A percentile compares a stretch with the other conserved stretches of the same genome.
These are phyloP conservation scores for Apiotrichum sp. DNA, from an alignment of 1,284 basidiomycete genomes.

Conservation along the genomic window DNA sequence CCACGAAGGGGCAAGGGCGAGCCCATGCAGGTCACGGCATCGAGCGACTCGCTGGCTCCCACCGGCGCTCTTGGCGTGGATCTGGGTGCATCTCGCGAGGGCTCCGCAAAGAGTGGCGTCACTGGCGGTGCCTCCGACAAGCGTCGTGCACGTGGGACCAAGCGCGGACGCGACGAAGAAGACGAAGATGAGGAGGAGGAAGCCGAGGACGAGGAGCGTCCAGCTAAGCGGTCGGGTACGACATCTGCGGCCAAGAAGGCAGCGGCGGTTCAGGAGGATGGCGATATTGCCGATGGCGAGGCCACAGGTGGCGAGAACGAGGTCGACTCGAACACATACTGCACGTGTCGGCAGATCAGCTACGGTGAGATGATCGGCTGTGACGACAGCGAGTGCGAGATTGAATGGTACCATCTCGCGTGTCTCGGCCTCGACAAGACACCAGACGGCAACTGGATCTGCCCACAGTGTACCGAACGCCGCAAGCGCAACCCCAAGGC, in stretches of 20 bases:
- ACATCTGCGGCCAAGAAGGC: conserved; percentile 11
- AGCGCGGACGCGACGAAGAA: conserved; percentile 29
- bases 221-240: conserved; percentile 15
- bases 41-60: conserved; percentile 24
- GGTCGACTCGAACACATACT: conserved; percentile 67
- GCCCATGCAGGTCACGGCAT: conserved; percentile 20
- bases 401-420: conserved; percentile 88
- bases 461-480: conserved; percentile 52
- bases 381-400: conserved; percentile 78
- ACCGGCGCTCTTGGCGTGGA: conserved; percentile 17
- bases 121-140: conserved; percentile 3
- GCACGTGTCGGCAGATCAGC: conserved; percentile 76
- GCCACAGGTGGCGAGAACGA: conserved; percentile 45
- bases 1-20: conserved; percentile 13
- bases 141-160: conserved; percentile 18
- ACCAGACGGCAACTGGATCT: conserved; percentile 76
- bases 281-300: conserved; percentile 49
- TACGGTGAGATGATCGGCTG: conserved; percentile 91
- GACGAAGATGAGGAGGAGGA: conserved; percentile 34
- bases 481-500: conserved; percentile 30
- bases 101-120: conserved; percentile 10
- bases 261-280: conserved; percentile 23
- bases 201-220: conserved; percentile 22
- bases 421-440: conserved; percentile 68
- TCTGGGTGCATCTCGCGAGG: conserved; percentile 15